Evolutionary conservation across 2,329 filamentous ascomycete genomes (phyloP), one percentile per base, ranked within the genome.

Genomic region (Fusarium torreyae): DNA sequence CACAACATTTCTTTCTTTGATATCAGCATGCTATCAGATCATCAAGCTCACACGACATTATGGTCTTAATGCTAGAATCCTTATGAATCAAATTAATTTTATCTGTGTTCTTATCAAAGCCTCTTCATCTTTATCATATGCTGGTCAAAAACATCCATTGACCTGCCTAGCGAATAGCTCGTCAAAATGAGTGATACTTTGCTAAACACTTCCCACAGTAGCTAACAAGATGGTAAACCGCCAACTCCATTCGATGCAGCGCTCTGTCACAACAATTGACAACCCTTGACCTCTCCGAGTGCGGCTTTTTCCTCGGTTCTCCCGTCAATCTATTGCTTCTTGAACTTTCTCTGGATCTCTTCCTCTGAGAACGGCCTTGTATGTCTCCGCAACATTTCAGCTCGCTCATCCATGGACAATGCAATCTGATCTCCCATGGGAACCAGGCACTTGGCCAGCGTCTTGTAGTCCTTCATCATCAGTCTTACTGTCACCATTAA

Each of bases 401-500:
- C 48, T 14, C 72, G 51, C 39, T 71, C 70, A 22, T 89, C 85
- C 68, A 90, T 81, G 0, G 83, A 89, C 86, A 94, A 87, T 7
- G 81, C 79, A 40, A 91, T 88, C 81, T 94, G 92, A 3, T 88
- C 84, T 1, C 91, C 91, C 39, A 95, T 90, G 0, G 92, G 92
- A 15, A 95, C 90, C 48, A 95, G 77, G 65, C 91, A 91, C 55
- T 83, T 84, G 2, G 92, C 92, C 11, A 95, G 84, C 54, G 89
- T 82, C 49, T 84, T 81, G 72, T 95, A 95, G 75, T 94, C 89
- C 77, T 93, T 93, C 62, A 84, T 83, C 73, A 94, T 74, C 18
- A 94, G 79, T 43, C 86, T 86, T 34, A 92, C 77, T 0, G 92
- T 93, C 64, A 94, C 87, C 84, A 93, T 91, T 52, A 94, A 81